These are phyloP conservation scores for Arthrobotrys musiformis DNA, from an alignment of 2,329 filamentous ascomycete species.

Conservation along the genomic window DNA sequence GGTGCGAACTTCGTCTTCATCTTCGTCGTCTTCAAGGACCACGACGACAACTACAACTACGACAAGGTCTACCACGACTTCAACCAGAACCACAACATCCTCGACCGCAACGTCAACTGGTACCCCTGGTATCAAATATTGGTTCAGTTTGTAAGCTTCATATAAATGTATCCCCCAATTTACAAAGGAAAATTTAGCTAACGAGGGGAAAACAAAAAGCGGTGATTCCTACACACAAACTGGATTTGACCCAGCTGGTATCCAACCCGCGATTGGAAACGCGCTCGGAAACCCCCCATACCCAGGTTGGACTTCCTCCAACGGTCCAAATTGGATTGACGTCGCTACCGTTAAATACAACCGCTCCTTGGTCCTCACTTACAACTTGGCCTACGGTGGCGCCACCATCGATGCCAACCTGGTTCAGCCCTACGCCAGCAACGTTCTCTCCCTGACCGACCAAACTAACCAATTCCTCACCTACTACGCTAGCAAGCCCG, in stretches of 20 bases:
- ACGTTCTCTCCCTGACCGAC: conserved; percentile 67
- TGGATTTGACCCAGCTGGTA: conserved; percentile 68
- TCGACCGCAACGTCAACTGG: conserved; percentile 18
- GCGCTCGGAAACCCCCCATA: conserved; percentile 72
- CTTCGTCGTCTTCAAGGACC: not conserved
- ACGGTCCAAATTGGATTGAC: conserved; percentile 68
- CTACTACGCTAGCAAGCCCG: conserved; percentile 64
- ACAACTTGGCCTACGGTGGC: conserved; percentile 69
- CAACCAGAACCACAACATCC: conserved; percentile 24
- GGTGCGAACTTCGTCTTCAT: not conserved
- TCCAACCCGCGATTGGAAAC: conserved; percentile 68
- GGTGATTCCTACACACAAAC: conserved; percentile 72
- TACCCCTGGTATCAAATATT: conserved; percentile 41
- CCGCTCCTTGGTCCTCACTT: conserved; percentile 65
- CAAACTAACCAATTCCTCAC: conserved; percentile 66
- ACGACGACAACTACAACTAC: conserved; percentile 7
- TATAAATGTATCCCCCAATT: not conserved
- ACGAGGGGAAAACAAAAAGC: conserved; percentile 60
- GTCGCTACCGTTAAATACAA: conserved; percentile 67
- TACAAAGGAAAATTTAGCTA: not conserved
- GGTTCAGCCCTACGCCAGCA: conserved; percentile 66
- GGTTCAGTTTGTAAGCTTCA: conserved; percentile 40
- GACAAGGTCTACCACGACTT: conserved; percentile 12
- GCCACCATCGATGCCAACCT: conserved; percentile 68
- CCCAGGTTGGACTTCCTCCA: conserved; percentile 67